A percentile compares a stretch with the other conserved stretches of the same genome.
These are phyloP conservation scores for Cutaneotrichosporon sp. DNA, from an alignment of 1,284 basidiomycete genomes.

Conservation along the genomic window DNA sequence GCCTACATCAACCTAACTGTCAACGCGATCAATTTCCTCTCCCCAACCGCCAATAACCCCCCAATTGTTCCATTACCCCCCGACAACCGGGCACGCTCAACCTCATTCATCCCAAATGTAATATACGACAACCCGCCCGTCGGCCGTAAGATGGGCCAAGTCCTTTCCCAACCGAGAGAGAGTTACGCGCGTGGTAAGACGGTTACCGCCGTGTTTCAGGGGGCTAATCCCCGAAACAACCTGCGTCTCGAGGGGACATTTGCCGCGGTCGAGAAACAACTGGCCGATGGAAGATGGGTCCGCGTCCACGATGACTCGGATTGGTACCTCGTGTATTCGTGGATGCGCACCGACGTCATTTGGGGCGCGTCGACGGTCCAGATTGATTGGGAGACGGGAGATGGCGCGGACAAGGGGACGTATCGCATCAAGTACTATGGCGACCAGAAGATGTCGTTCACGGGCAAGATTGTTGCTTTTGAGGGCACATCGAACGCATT, in stretches of 20 bases:
- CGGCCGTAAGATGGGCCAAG: slow-evolving; percentile 13
- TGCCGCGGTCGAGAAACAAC: slow-evolving; percentile 19
- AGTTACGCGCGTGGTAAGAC: slow-evolving; percentile 4
- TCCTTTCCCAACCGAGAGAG: slow-evolving; percentile 8
- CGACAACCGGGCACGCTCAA: slow-evolving; percentile 12
- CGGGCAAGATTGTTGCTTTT: slow-evolving; percentile 14
- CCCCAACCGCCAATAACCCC: neutral
- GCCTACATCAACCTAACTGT: slow-evolving; percentile 24
- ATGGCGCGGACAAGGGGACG: slow-evolving; percentile 11
- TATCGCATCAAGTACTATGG: slow-evolving; percentile 22
- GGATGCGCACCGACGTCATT: slow-evolving; percentile 15
- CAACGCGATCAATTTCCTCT: slow-evolving; percentile 12
- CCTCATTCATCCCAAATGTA: slow-evolving; percentile 12
- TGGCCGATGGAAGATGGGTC: slow-evolving; percentile 10
- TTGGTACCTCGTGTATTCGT: slow-evolving; percentile 20
- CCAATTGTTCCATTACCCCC: slow-evolving; percentile 3
- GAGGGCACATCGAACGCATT: slow-evolving; percentile 10
- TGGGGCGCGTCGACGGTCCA: slow-evolving; percentile 12
- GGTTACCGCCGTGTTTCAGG: slow-evolving; percentile 15
- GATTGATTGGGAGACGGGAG: slow-evolving; percentile 22
- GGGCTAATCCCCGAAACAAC: slow-evolving; percentile 26
- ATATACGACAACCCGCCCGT: slow-evolving; percentile 19
- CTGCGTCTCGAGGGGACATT: slow-evolving; percentile 23
- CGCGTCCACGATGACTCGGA: slow-evolving; percentile 19
- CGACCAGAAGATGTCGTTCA: slow-evolving; percentile 17